Evolutionary conservation across 345 rosid species (phyloP), one percentile per base, ranked within the genome.

Genomic region (Boechera retrofracta): DNA sequence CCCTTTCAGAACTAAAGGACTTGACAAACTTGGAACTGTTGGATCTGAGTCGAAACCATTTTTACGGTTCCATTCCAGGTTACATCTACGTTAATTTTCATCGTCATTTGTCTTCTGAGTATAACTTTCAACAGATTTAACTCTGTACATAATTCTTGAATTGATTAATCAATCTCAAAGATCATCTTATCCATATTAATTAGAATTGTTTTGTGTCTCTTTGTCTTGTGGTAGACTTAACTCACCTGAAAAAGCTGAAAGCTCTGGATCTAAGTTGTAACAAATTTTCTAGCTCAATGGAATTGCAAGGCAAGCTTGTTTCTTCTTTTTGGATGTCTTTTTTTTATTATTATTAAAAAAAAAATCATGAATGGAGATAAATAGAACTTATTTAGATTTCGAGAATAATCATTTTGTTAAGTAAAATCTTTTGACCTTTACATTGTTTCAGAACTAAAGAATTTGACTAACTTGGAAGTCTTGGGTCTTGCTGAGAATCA

Each of bases 21-120:
- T 69, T 55, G 73, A 54, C n/a, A 55, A 69, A 69, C 29, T 55
- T 69, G 53, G 16, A 55, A 69, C 28, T 28, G 10, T 6, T 55
- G 52, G 64, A 69, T 7, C 16, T 69, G 5, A 33, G 71, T 7
- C 2, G 5, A 15, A 47, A 31, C n/a, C 0, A 1, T 1, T 45
- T 15, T 48, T 5, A 31, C 24, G 57, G 42, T 2, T 29, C n/a
- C 10, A 16, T 66, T 0, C 5, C 42, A 31, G 47, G 69, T 64
- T n/a, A 11, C 32, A 39, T 21, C 49, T 21, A 28, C 2, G 2
- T 44, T 4, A 41, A 6, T 39, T 49, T 1, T 6, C 1, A 51
- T 21, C 10, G 6, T 5, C 47, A 12, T 39, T 64, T 21, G 13
- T 12, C 13, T 10, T 13, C 2, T 57, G 15, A 36, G 13, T 42